Base-by-base conservation (phyloP, 2,329 filamentous ascomycete species). In the Fusarium torreyae region DNA sequence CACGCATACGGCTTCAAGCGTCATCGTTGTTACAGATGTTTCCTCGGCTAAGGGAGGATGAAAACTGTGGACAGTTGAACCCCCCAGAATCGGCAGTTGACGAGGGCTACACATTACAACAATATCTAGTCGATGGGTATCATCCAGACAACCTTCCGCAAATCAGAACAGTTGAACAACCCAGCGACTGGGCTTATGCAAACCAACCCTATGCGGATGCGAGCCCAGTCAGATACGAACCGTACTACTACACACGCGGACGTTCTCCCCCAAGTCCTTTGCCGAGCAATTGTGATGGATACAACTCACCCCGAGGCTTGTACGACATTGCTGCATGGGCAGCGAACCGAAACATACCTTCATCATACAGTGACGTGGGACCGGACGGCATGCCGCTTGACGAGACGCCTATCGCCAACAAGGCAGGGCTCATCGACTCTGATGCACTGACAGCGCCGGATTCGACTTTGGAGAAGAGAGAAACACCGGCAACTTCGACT, bases 1-100 rank as follows among this genome's bases (percentile, higher is more conserved):
- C 96, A 8, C 89, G 92, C 58, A 83, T 88, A 56, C 88, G 96
- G 51, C 82, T 89, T 13, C 89, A 93, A 51, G 95, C 96, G 5
- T 88, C 89, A 49, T 86, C 90, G 26, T 85, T 98, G 15, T 83
- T 97, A 15, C 78, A 80, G 1, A 82, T 89, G 70, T 96, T 97
- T 66, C 93, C 93, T 15, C 61, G 54, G 2, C 53, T 62, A 18
- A 46, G 62, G 70, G 39, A 58, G 14, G 54, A 24, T 14, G 59
- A 66, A 31, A 57, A 61, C 9, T 53, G 71, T 6, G 67, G 63
- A 26, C 66, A 66, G 9, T 22, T 72, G 33, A 74, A 72, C 26
- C 68, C 68, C 6, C 78, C 80, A 1, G 77, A 79, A 0, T 79
- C 81, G 18, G 82, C 80, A 6, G 72, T 82, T 15, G 80, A 86